These are phyloP conservation scores for Paracoccidioides lutzii DNA, from an alignment of 2,329 filamentous ascomycete genomes.

Conservation along the genomic window DNA sequence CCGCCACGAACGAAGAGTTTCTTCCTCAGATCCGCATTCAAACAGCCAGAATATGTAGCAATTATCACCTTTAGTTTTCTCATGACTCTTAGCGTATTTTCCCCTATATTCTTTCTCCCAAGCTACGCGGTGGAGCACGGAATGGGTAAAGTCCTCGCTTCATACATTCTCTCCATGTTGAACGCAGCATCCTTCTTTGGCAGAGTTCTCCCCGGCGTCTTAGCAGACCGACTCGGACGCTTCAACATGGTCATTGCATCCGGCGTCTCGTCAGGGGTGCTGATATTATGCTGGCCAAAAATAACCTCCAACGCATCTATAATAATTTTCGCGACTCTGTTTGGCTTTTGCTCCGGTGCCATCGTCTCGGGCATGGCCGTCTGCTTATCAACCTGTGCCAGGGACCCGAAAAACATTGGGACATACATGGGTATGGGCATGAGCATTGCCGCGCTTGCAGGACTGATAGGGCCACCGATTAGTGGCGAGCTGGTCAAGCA, in stretches of 20 bases:
- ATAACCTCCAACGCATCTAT: conserved; percentile 27
- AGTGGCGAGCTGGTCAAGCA: conserved; percentile 5
- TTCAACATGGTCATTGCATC: conserved; percentile 41
- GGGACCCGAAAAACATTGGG: conserved; percentile 41
- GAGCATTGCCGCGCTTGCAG: conserved; percentile 2
- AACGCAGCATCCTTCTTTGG: conserved; percentile 51
- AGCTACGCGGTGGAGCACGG: conserved; percentile 49
- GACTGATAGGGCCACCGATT: conserved; percentile 8
- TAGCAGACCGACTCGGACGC: conserved; percentile 39
- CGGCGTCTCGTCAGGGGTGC: conserved; percentile 29
- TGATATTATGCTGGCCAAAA: conserved; percentile 31
- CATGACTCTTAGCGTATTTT: conserved; percentile 33
- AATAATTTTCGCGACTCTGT: conserved; percentile 30
- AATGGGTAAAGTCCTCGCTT: conserved; percentile 43
- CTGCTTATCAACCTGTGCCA: conserved; percentile 12
- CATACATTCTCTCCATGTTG: conserved; percentile 54
- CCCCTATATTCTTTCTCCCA: conserved; percentile 40
- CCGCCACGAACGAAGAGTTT: conserved; percentile 28
- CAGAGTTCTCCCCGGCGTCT: conserved; percentile 43
- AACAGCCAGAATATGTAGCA: neutral
- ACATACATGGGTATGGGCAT: conserved; percentile 40
- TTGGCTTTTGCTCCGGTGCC: conserved; percentile 40
- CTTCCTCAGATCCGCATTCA: conserved; percentile 30
- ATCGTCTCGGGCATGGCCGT: conserved; percentile 31
- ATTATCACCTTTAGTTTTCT: conserved; percentile 30